phyloP scores from a whole-genome alignment of 2,329 filamentous ascomycete species.

The Penicillium palitans region DNA sequence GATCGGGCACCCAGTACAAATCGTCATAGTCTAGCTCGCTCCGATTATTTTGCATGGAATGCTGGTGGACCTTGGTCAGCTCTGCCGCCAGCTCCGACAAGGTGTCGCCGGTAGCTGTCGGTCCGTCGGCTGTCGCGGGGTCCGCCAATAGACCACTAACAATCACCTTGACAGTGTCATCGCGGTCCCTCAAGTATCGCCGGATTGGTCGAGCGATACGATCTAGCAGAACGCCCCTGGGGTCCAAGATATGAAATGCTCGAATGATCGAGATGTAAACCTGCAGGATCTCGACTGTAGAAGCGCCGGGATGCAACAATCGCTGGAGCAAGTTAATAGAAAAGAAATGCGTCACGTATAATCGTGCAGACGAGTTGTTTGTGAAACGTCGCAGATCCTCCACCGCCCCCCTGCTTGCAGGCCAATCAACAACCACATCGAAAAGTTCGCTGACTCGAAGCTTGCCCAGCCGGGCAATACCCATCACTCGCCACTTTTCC shows the following conservation, averaged over 20 bases:
- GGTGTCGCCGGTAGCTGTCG: constrained; percentile 39
- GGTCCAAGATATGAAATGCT: constrained; percentile 62
- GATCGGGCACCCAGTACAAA: constrained; percentile 89
- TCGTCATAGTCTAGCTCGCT: constrained; percentile 86
- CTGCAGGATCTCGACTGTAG: constrained; percentile 66
- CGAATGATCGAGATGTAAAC: constrained; percentile 68
- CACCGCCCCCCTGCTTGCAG: constrained; percentile 58
- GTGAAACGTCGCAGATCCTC: constrained; percentile 61
- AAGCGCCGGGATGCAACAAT: constrained; percentile 63
- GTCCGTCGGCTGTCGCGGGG: constrained; percentile 42
- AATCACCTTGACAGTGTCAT: constrained; percentile 66
- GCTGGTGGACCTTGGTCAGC: constrained; percentile 46
- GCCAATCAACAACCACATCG: constrained; percentile 63
- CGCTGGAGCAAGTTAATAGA: constrained; percentile 54
- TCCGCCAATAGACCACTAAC: constrained; percentile 64
- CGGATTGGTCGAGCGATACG: constrained; percentile 66
- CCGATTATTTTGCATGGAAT: constrained; percentile 47
- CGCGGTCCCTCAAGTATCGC: constrained; percentile 62
- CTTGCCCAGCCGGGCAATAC: constrained; percentile 55
- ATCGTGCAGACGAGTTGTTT: constrained; percentile 54
- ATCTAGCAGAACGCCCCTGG: constrained; percentile 65
- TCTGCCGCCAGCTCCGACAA: constrained; percentile 57
- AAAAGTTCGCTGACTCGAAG: constrained; percentile 59
- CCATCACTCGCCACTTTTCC: constrained; percentile 58
- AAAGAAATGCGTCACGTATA: constrained; percentile 57